Conservation (phyloP, 1,139 yeast species). For the Dujonia santamariae region DNA sequence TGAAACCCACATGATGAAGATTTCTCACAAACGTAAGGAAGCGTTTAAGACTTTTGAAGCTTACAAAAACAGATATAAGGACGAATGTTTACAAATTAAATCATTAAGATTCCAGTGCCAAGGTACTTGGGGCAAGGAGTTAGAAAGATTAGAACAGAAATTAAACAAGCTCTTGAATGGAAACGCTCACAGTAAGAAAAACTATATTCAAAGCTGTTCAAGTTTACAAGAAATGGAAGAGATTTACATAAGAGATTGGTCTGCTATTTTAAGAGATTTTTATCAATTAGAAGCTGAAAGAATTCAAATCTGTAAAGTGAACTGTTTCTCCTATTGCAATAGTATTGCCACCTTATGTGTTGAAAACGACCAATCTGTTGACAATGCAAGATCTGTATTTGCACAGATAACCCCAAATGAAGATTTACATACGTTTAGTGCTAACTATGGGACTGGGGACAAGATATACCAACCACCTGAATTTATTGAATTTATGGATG, state of each 20-base stretch:
- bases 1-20: slow-evolving; percentile 35
- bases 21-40: slow-evolving; percentile 25
- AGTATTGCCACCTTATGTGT: slow-evolving; percentile 75
- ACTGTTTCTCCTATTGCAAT: slow-evolving; percentile 82
- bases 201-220: slow-evolving; percentile 58
- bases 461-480: slow-evolving; percentile 55
- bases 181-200: slow-evolving; percentile 48
- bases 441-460: slow-evolving; percentile 63
- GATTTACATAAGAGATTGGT: slow-evolving; percentile 81
- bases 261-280: slow-evolving; percentile 58
- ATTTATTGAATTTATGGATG: slow-evolving; percentile 39
- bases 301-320: slow-evolving; percentile 69
- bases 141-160: slow-evolving; percentile 63
- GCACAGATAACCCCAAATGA: slow-evolving; percentile 65
- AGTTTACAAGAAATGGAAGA: slow-evolving; percentile 66
- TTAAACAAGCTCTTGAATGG: slow-evolving; percentile 52
- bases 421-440: slow-evolving; percentile 59
- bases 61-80: slow-evolving; percentile 54
- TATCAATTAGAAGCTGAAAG: slow-evolving; percentile 80
- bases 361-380: slow-evolving; percentile 73
- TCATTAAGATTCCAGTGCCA: slow-evolving; percentile 62
- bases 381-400: slow-evolving; percentile 60
- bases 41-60: slow-evolving; percentile 33
- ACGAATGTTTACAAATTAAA: slow-evolving; percentile 57
- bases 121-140: slow-evolving; percentile 76